Conservation (phyloP, 805 yeast species). For the Ogataea degrootiae region DNA sequence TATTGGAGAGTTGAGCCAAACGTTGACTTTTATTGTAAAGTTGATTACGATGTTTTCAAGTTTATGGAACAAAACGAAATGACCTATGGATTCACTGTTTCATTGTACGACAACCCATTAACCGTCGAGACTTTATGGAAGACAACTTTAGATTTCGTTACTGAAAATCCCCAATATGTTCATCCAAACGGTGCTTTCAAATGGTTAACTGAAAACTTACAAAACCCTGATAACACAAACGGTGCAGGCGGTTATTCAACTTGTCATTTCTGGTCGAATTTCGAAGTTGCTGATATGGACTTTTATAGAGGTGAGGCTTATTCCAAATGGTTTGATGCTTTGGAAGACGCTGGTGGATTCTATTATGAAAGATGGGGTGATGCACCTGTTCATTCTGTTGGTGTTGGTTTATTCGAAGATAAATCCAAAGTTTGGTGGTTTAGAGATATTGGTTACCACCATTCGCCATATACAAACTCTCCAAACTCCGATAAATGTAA, state of each 20-base stretch:
- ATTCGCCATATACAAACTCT: conserved; percentile 44
- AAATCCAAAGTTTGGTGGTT: conserved; percentile 46
- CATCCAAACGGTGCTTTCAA: conserved; percentile 60
- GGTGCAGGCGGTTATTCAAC: conserved; percentile 57
- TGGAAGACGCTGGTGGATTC: conserved; percentile 74
- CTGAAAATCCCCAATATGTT: conserved; percentile 52
- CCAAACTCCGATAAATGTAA: conserved; percentile 32
- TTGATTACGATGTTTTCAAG: conserved; percentile 74
- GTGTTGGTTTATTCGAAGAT: conserved; percentile 44
- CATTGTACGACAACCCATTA: conserved; percentile 56
- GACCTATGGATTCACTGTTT: conserved; percentile 71
- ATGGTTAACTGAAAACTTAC: conserved; percentile 72
- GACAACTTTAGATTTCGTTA: conserved; percentile 59
- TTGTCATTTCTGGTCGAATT: conserved; percentile 87
- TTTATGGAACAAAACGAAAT: conserved; percentile 73
- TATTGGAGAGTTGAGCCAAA: conserved; percentile 95
- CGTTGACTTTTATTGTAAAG: conserved; percentile 67
- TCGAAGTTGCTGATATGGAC: conserved; percentile 72
- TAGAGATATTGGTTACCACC: conserved; percentile 48
- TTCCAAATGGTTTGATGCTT: conserved; percentile 56
- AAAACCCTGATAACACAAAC: conserved; percentile 41
- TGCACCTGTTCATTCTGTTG: conserved; percentile 51
- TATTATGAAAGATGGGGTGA: conserved; percentile 71
- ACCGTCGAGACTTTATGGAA: conserved; percentile 80
- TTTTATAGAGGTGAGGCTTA: conserved; percentile 74